A percentile compares a stretch with the other conserved stretches of the same genome.
Evolutionary conservation across 2,329 filamentous ascomycete genomes (phyloP).

Genomic region (Triangularia verruculosa): DNA sequence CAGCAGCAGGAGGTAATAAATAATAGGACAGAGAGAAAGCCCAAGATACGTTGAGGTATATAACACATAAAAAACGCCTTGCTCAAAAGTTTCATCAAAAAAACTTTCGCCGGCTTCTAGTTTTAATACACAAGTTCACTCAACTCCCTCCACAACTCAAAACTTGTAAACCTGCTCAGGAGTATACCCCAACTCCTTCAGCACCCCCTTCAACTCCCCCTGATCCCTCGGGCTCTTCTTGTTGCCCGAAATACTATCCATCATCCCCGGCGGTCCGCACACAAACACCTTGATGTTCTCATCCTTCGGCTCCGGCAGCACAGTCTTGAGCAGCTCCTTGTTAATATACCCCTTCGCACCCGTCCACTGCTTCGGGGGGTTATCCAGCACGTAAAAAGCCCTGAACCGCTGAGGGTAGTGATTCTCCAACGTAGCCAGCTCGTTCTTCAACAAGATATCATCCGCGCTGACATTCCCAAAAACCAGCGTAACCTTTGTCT

Average conservation of each 20-base stretch:
- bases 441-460: conserved; percentile 86
- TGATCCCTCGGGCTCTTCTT: conserved; percentile 95
- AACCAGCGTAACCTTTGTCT: conserved; percentile 94
- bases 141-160: conserved; percentile 38
- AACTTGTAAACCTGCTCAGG: conserved; percentile 93
- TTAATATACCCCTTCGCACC: conserved; percentile 77
- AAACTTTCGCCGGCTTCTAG: not conserved
- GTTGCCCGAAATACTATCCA: conserved; percentile 84
- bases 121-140: too few relatives aligned
- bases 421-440: conserved; percentile 86
- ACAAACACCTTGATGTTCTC: conserved; percentile 96
- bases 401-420: conserved; percentile 93
- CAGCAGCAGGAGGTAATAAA: not conserved
- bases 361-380: conserved; percentile 73
- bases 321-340: conserved; percentile 92
- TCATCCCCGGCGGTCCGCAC: conserved; percentile 87
- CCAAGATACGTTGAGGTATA: not conserved
- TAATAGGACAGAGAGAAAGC: not conserved
- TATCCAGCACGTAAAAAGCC: conserved; percentile 90
- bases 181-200: conserved; percentile 58
- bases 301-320: conserved; percentile 86
- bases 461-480: conserved; percentile 88
- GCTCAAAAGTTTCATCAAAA: not conserved
- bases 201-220: conserved; percentile 77
- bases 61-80: not conserved